Percentiles rank a stretch among this genome's conserved stretches.
Evolutionary conservation across 176 grass and related monocot species (phyloP).

Genomic region (Microstegium vimineum): DNA sequence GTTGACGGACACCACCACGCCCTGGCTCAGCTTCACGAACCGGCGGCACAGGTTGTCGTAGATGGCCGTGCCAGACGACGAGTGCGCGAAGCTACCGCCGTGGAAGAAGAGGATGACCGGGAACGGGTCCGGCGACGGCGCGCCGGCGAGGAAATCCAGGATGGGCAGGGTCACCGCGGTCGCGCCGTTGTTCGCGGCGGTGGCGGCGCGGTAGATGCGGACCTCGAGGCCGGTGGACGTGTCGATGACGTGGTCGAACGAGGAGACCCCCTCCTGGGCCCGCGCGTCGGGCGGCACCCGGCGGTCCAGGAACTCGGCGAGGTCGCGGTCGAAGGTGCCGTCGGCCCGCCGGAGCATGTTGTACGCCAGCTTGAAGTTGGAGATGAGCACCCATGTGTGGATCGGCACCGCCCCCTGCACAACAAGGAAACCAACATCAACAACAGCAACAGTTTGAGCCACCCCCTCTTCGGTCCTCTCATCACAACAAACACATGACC

Average conservation of each 20-base stretch:
- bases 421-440: slow-evolving; percentile 14
- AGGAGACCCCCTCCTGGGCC: slow-evolving; percentile 62
- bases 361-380: slow-evolving; percentile 97
- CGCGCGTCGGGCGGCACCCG: slow-evolving; percentile 56
- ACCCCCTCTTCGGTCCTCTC: too few species aligned
- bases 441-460: background rate
- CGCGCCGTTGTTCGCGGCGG: background rate
- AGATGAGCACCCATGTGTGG: slow-evolving; percentile 95
- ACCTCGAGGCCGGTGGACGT: slow-evolving; percentile 54
- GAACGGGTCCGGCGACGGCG: slow-evolving; percentile 57
- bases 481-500: background rate
- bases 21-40: slow-evolving; percentile 66
- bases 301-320: slow-evolving; percentile 77
- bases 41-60: slow-evolving; percentile 84
- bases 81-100: slow-evolving; percentile 97
- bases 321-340: slow-evolving; percentile 91
- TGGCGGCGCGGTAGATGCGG: slow-evolving; percentile 76
- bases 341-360: slow-evolving; percentile 88
- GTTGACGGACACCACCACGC: slow-evolving; percentile 85
- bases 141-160: slow-evolving; percentile 52
- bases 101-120: slow-evolving; percentile 99
- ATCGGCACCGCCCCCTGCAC: slow-evolving; percentile 79
- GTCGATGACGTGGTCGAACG: slow-evolving; percentile 84
- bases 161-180: slow-evolving; percentile 33
- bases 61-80: slow-evolving; percentile 64